Conservation (phyloP, 2,329 filamentous ascomycete genomes). For the Monosporascus cannonballus region DNA sequence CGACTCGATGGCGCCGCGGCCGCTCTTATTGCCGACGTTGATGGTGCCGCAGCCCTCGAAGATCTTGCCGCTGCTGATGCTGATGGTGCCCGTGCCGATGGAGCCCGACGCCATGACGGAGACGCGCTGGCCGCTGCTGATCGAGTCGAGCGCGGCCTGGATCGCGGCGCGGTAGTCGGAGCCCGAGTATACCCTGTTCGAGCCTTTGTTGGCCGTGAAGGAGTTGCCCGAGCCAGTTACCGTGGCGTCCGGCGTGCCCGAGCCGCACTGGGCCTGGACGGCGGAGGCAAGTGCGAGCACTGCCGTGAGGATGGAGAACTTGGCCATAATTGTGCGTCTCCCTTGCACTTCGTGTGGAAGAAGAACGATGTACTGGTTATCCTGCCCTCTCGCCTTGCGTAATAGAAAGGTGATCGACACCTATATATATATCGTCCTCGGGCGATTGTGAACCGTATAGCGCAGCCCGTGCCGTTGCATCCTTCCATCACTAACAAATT, state of each 20-base stretch:
- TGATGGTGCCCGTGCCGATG: slow-evolving; percentile 47
- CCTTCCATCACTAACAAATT: background rate
- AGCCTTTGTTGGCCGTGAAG: slow-evolving; percentile 27
- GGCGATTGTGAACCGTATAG: background rate
- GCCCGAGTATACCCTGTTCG: slow-evolving; percentile 42
- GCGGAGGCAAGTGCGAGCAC: slow-evolving; percentile 34
- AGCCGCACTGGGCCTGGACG: slow-evolving; percentile 26
- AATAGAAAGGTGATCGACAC: background rate
- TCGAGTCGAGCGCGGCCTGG: slow-evolving; percentile 46
- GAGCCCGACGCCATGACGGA: slow-evolving; percentile 48
- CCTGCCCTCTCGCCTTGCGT: background rate
- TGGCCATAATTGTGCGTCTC: slow-evolving; percentile 10
- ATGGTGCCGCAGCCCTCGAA: slow-evolving; percentile 56
- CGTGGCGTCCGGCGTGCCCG: slow-evolving; percentile 15
- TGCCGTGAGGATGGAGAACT: slow-evolving; percentile 27
- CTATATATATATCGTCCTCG: background rate
- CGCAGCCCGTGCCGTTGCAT: background rate
- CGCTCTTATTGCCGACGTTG: slow-evolving; percentile 34
- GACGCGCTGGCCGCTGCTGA: slow-evolving; percentile 45
- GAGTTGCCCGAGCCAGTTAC: slow-evolving; percentile 16
- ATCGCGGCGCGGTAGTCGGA: slow-evolving; percentile 49
- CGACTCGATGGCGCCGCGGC: slow-evolving; percentile 48
- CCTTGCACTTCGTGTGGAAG: background rate
- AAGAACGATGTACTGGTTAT: background rate
- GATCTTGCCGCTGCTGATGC: slow-evolving; percentile 44